These are phyloP conservation scores for Clitopilus passeckerianus DNA, from an alignment of 768 basidiomycete species.

Conservation along the genomic window DNA sequence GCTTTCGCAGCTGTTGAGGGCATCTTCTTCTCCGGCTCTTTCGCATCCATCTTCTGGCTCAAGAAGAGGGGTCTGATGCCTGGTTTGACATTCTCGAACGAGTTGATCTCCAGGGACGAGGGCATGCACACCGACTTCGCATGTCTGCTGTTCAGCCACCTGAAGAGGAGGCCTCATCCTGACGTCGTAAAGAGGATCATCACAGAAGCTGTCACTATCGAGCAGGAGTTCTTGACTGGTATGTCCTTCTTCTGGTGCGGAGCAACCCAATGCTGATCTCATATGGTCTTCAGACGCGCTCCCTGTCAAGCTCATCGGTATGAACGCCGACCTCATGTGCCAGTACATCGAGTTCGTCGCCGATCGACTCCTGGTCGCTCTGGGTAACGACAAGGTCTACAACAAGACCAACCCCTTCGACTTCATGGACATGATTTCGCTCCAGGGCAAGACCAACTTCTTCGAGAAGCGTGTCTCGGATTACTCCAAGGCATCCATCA, in stretches of 20 bases:
- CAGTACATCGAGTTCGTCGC: slow-evolving; percentile 93
- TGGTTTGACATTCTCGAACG: slow-evolving; percentile 95
- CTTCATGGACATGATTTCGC: slow-evolving; percentile 93
- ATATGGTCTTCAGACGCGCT: slow-evolving; percentile 60
- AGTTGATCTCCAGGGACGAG: slow-evolving; percentile 93
- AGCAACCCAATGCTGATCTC: not conserved
- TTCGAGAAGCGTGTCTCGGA: slow-evolving; percentile 94
- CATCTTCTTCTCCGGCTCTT: slow-evolving; percentile 94
- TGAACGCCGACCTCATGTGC: slow-evolving; percentile 87
- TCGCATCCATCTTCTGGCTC: slow-evolving; percentile 94
- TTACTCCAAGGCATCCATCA: slow-evolving; percentile 67
- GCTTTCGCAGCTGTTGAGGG: slow-evolving; percentile 98
- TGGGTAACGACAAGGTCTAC: slow-evolving; percentile 83
- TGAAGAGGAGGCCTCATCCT: slow-evolving; percentile 79
- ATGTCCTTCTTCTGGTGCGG: slow-evolving; percentile 6
- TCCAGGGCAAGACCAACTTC: slow-evolving; percentile 97
- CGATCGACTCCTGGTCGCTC: slow-evolving; percentile 78
- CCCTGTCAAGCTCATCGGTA: slow-evolving; percentile 84
- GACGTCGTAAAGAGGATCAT: slow-evolving; percentile 70
- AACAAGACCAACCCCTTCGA: slow-evolving; percentile 80
- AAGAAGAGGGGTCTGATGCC: slow-evolving; percentile 98
- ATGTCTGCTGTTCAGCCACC: slow-evolving; percentile 83
- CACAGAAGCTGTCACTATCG: slow-evolving; percentile 77
- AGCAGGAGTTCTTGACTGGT: slow-evolving; percentile 85
- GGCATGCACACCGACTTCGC: slow-evolving; percentile 98